Evolutionary conservation across 78 protist species (phyloP), one percentile per base, ranked within the genome.

Genomic region (Dictyostelium firmibasis): DNA sequence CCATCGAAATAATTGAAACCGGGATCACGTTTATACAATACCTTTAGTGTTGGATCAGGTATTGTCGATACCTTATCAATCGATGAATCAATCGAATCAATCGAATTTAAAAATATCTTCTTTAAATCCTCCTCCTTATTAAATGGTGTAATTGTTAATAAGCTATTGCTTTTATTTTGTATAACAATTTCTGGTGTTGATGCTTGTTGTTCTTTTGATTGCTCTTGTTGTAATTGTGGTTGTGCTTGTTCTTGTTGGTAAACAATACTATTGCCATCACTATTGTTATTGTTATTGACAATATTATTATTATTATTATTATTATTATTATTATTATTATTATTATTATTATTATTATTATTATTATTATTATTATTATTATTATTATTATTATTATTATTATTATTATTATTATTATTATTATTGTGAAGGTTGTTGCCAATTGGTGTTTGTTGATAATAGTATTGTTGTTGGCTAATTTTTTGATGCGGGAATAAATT

Each of bases 1-100:
- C 78, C 13, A 29, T 72, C 83, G 18, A 79, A 62, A 31, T 88
- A 78, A 25, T 88, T 77, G 33, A 57, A 86, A 18, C 92, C 92
- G 23, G 86, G 86, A 60, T 82, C 86, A 47, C 35, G 29, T 60
- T 60, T 82, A 25, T 43, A 25, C 7, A 82, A 4, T 2, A n/a
- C 20, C 18, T 47, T 81, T 16, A 18, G 7, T 11, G 69, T 81
- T 81, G 86, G 86, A 23, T 57, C 60, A 0, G 86, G 86, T 29
- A 33, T 23, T 14, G 33, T 35, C 0, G 29, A 16, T 33, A 57
- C 50, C 14, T 82, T 82, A 18, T 82, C 33, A 35, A 82, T 27
- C 1, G 76, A 57, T 25, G 27, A 8, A 18, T 82, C 75, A 57
- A 82, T 27, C 13, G 36, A 38, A 0, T 35, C 75, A 4, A 60